phyloP scores from a whole-genome alignment of 768 basidiomycete genomes.

The Melanogaster broomeanus region DNA sequence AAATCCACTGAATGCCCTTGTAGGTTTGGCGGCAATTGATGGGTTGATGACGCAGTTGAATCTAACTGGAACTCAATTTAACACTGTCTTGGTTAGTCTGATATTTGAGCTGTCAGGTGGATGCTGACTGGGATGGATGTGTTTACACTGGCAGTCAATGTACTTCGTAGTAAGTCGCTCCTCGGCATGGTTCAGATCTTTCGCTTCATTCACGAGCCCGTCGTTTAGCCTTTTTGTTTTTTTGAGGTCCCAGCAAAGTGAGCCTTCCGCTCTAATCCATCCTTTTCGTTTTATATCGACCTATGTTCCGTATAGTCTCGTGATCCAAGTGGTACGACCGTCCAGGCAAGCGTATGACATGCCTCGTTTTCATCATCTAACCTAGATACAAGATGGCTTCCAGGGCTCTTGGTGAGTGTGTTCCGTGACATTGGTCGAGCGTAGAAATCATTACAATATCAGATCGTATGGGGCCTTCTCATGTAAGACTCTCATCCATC shows the following conservation, averaged over 20 bases:
- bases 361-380: constrained; percentile 45
- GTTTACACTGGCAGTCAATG: constrained; percentile 59
- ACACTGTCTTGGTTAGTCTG: too few species aligned
- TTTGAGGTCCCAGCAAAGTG: constrained; percentile 76
- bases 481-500: too few species aligned
- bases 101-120: constrained; percentile 40
- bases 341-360: too few species aligned
- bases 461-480: constrained; percentile 67
- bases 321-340: constrained; percentile 64
- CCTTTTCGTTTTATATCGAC: neutral
- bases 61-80: too few species aligned
- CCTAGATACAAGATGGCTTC: constrained; percentile 51
- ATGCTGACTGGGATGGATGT: neutral
- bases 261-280: neutral
- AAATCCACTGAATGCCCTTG: neutral
- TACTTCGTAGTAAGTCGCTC: constrained; percentile 59
- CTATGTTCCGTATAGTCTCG: constrained; percentile 22
- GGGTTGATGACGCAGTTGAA: too few species aligned
- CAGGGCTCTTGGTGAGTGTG: constrained; percentile 57
- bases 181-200: neutral
- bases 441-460: neutral
- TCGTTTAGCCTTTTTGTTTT: constrained; percentile 28
- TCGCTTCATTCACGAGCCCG: neutral
- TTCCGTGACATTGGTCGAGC: neutral
- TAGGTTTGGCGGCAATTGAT: constrained; percentile 68